Evolutionary conservation across 2,329 filamentous ascomycete species (phyloP).

Genomic region (Dactylellina haptotyla): DNA sequence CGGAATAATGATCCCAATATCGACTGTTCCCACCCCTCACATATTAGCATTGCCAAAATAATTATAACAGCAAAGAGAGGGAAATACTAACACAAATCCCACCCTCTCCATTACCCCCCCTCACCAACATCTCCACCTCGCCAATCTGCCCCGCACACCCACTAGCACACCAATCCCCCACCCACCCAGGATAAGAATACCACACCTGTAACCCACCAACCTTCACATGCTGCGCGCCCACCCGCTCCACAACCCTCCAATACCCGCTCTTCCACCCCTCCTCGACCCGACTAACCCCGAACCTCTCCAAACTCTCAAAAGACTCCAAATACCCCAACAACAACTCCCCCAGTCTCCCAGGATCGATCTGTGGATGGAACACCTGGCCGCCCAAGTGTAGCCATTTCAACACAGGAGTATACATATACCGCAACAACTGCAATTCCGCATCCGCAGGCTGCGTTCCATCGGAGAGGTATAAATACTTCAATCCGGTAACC

Average conservation of each 20-base stretch:
- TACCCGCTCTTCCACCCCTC: neutral
- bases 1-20: constrained; percentile 4
- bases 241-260: neutral
- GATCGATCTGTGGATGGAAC: neutral
- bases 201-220: constrained; percentile 21
- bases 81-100: constrained; percentile 17
- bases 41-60: neutral
- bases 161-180: too few relatives aligned
- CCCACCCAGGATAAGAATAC: constrained; percentile 2
- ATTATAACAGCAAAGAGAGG: neutral
- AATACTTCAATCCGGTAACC: constrained; percentile 6
- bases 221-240: neutral
- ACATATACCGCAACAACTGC: constrained; percentile 7
- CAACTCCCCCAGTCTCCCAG: neutral
- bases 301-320: constrained; percentile 19
- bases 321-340: constrained; percentile 5
- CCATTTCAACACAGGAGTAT: constrained; percentile 26
- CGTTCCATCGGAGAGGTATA: constrained; percentile 24
- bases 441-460: neutral
- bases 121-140: constrained; percentile 7
- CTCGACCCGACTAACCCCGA: constrained; percentile 1
- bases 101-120: neutral
- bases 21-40: neutral
- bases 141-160: too few relatives aligned
- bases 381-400: constrained; percentile 19